These are phyloP conservation scores for Skeletonema costatum DNA, from an alignment of 108 stramenopile genomes.

Conservation along the genomic window DNA sequence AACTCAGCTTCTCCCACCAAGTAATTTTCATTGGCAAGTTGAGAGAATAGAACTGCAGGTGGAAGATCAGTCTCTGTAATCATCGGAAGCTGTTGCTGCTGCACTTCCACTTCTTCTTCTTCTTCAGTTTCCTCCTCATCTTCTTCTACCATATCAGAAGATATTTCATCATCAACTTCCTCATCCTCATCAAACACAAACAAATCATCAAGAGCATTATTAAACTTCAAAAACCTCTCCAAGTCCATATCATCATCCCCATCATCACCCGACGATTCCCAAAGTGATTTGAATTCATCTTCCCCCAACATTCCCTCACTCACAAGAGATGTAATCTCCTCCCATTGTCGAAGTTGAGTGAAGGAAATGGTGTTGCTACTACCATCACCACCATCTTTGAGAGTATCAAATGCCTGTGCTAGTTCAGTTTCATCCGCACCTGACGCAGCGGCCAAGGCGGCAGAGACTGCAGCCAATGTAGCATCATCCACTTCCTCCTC, in stretches of 20 bases:
- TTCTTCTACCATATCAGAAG: constrained; percentile 7
- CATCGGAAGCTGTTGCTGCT: constrained; percentile 20
- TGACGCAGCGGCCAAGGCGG: constrained; percentile 3
- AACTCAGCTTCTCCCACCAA: constrained; percentile 66
- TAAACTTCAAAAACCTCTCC: constrained; percentile 71
- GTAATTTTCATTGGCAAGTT: constrained; percentile 58
- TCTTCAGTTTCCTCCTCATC: constrained; percentile 1
- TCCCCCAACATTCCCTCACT: constrained; percentile 72
- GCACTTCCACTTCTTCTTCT: constrained; percentile 1
- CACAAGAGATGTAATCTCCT: constrained; percentile 69
- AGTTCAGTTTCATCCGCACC: constrained; percentile 46
- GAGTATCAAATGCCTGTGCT: constrained; percentile 42
- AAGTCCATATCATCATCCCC: constrained; percentile 47
- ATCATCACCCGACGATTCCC: constrained; percentile 42
- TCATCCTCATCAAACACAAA: constrained; percentile 78
- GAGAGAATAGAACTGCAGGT: constrained; percentile 73
- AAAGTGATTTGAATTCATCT: constrained; percentile 76
- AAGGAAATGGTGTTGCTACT: constrained; percentile 44
- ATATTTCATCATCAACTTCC: constrained; percentile 34
- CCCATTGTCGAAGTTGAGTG: constrained; percentile 57
- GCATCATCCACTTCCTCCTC: constrained; percentile 34
- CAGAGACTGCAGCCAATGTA: neutral
- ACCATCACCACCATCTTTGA: constrained; percentile 30
- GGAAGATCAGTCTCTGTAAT: constrained; percentile 59
- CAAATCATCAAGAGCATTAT: constrained; percentile 72